Evolutionary conservation across 176 grass and related monocot genomes (phyloP), one percentile per base, ranked within the genome.

Genomic region (Zizania latifolia): DNA sequence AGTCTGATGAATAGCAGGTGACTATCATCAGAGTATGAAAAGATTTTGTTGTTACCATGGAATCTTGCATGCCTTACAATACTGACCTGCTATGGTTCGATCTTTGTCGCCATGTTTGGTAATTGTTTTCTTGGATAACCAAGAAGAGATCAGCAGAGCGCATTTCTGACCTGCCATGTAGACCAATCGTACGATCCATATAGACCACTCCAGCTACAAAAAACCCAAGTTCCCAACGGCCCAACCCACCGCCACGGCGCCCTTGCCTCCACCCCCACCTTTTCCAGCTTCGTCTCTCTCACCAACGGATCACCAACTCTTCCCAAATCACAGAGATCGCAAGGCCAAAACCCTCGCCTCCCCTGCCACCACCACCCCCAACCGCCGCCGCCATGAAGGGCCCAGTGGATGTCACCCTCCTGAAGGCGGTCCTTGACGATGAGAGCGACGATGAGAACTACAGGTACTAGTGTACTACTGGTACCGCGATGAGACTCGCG

Each of bases 401-500:
- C 33, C 32, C 60, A 8, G 60, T 12, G 60, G 60, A 21, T 31
- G 60, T 36, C 60, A 17, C 32, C 60, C 8, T 63, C 60, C 17
- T 10, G 7, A 40, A 40, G 38, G 29, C 12, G 26, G 12, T 26
- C 26, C 16, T 8, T 17, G 7, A 19, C 17, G 60, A 63, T 7
- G 59, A 62, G 7, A 4, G 31, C 28, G 30, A n/a, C 32, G 50
- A 72, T 3, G 74, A 62, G 12, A 10, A 28, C 35, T 19, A 4
- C 2, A 21, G 48, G 48, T 21, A 53, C 7, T 53, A 15, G 23
- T 1, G 16, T n/a, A n/a, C n/a, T n/a, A n/a, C n/a, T n/a, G n/a
- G n/a, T n/a, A n/a, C n/a, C n/a, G n/a, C n/a, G 44, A 78, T 84
- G 74, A 44, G 69, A 39, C 61, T 83, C n/a, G 65, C 56, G 36